These are phyloP conservation scores for Xylaria arbuscula DNA, from an alignment of 2,329 filamentous ascomycete species.

Conservation along the genomic window DNA sequence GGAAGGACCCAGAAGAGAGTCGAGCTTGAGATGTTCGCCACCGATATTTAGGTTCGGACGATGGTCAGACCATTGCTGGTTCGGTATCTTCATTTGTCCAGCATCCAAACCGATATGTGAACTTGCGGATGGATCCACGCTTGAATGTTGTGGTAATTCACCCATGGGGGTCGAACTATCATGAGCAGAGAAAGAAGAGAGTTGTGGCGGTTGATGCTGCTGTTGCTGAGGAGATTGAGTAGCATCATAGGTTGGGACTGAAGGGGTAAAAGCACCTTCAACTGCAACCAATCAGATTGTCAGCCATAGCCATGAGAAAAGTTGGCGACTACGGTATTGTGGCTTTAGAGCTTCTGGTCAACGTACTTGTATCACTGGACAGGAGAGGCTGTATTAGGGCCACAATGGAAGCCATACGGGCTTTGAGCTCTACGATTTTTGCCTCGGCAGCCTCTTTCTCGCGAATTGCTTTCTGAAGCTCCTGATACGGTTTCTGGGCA, in stretches of 20 bases:
- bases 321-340: not conserved
- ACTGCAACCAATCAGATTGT: conserved; percentile 41
- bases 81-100: conserved; percentile 51
- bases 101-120: conserved; percentile 45
- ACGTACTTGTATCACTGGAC: conserved; percentile 45
- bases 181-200: conserved; percentile 48
- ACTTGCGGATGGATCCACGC: conserved; percentile 44
- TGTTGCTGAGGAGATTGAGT: conserved; percentile 35
- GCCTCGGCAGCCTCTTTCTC: conserved; percentile 82
- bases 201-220: conserved; percentile 40
- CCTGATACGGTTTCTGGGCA: conserved; percentile 83
- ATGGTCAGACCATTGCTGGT: conserved; percentile 62
- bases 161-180: conserved; percentile 56
- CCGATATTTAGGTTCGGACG: conserved; percentile 69
- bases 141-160: conserved; percentile 52
- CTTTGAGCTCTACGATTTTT: conserved; percentile 83
- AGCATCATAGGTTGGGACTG: conserved; percentile 38
- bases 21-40: conserved; percentile 74
- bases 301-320: not conserved
- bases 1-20: conserved; percentile 74
- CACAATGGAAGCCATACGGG: conserved; percentile 73
- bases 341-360: not conserved
- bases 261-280: conserved; percentile 51
- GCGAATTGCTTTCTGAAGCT: conserved; percentile 78
- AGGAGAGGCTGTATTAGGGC: conserved; percentile 71